phyloP scores from a whole-genome alignment of 2,329 filamentous ascomycete genomes.

The Tolypocladium tropicale region DNA sequence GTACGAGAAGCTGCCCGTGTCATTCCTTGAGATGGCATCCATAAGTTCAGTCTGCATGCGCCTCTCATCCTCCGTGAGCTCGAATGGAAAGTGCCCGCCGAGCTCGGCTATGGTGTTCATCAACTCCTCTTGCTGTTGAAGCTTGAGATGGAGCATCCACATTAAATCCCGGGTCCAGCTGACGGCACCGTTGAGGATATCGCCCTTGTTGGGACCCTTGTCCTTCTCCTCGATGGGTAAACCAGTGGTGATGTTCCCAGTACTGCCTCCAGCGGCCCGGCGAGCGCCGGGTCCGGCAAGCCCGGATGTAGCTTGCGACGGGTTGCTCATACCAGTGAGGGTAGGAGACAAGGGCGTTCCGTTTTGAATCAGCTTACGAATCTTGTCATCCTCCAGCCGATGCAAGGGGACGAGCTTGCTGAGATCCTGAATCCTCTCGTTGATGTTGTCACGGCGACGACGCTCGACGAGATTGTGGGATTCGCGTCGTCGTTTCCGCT shows the following conservation, averaged over 20 bases:
- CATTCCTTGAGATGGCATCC: slow-evolving; percentile 76
- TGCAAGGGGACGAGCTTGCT: slow-evolving; percentile 88
- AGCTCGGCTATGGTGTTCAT: slow-evolving; percentile 63
- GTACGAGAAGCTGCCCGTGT: slow-evolving; percentile 67
- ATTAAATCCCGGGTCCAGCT: slow-evolving; percentile 96
- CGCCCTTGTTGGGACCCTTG: slow-evolving; percentile 97
- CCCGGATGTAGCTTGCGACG: slow-evolving; percentile 74
- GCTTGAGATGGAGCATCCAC: slow-evolving; percentile 88
- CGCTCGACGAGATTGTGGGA: slow-evolving; percentile 97
- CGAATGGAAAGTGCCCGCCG: slow-evolving; percentile 68
- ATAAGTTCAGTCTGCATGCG: slow-evolving; percentile 91
- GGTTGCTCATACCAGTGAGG: slow-evolving; percentile 56
- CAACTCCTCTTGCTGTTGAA: slow-evolving; percentile 83
- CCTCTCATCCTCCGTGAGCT: slow-evolving; percentile 81
- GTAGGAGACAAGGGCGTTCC: slow-evolving; percentile 83
- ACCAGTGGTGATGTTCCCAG: slow-evolving; percentile 82
- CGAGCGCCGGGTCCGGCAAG: slow-evolving; percentile 77
- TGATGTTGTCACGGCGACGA: slow-evolving; percentile 92
- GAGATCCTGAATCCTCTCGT: slow-evolving; percentile 93
- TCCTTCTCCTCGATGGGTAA: slow-evolving; percentile 94
- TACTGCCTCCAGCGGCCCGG: slow-evolving; percentile 58
- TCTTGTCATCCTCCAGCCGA: slow-evolving; percentile 91
- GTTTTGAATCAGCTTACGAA: slow-evolving; percentile 87
- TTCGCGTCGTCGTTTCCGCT: slow-evolving; percentile 80
- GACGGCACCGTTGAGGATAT: slow-evolving; percentile 93